Evolutionary conservation across 1,284 basidiomycete species (phyloP).

Genomic region (Ceratorhiza oryzae-sativae): DNA sequence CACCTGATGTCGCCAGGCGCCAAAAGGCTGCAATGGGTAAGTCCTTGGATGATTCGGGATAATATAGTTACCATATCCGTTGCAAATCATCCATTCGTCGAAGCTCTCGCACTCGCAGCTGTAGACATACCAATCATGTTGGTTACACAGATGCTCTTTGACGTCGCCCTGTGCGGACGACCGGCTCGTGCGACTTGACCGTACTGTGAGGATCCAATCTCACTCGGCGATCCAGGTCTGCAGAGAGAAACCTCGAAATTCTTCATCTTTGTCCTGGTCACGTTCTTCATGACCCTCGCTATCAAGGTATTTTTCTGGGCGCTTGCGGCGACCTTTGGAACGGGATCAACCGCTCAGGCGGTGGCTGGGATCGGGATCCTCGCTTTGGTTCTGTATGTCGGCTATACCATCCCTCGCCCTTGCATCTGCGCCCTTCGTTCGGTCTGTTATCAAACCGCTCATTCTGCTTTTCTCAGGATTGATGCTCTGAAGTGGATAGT

Average conservation of each 20-base stretch:
- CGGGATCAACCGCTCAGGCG: background rate
- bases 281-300: slow-evolving; percentile 63
- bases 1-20: slow-evolving; percentile 67
- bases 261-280: slow-evolving; percentile 51
- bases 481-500: slow-evolving; percentile 39
- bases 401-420: slow-evolving; percentile 71
- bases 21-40: slow-evolving; percentile 61
- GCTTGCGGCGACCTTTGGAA: background rate
- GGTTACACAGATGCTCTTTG: slow-evolving; percentile 58
- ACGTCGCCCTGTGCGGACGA: slow-evolving; percentile 71
- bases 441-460: too few species aligned
- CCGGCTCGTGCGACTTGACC: slow-evolving; percentile 48
- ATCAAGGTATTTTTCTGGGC: slow-evolving; percentile 69
- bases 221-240: background rate
- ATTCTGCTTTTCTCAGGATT: slow-evolving; percentile 8
- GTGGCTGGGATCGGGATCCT: slow-evolving; percentile 4
- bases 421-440: background rate
- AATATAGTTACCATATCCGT: background rate
- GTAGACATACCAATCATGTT: slow-evolving; percentile 74
- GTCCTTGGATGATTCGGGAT: background rate
- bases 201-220: background rate
- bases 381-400: slow-evolving; percentile 58
- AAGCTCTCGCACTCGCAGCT: slow-evolving; percentile 71
- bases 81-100: slow-evolving; percentile 5
- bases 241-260: too few species aligned